Evolutionary conservation across 2,329 filamentous ascomycete species (phyloP).

Genomic region (Neospermospora avenae): DNA sequence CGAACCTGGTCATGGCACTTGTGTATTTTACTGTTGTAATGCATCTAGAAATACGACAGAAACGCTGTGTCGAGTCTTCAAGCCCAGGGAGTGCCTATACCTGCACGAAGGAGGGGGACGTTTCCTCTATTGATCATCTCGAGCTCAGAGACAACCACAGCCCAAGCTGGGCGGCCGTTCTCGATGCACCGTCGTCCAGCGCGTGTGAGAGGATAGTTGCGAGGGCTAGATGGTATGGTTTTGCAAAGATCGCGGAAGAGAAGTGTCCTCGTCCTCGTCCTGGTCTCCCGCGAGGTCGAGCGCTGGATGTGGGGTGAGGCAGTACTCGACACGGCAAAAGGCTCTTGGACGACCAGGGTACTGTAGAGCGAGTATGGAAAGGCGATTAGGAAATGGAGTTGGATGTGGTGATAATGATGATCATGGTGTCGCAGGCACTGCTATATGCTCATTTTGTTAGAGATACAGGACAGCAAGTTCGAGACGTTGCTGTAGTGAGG

Average conservation of each 20-base stretch:
- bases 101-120: conserved; percentile 35
- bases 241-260: background rate
- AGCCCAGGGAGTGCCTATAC: conserved; percentile 35
- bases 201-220: conserved; percentile 4
- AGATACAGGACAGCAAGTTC: too few species aligned
- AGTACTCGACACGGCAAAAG: too few species aligned
- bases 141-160: conserved; percentile 27
- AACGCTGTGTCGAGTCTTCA: conserved; percentile 22
- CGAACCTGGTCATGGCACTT: conserved; percentile 10
- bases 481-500: background rate
- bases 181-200: conserved; percentile 11
- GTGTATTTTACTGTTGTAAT: conserved; percentile 19
- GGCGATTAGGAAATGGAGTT: too few species aligned
- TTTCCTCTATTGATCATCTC: conserved; percentile 35
- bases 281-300: background rate
- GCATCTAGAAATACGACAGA: conserved; percentile 15
- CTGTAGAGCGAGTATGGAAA: too few species aligned
- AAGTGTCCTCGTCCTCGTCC: background rate
- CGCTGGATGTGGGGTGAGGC: background rate
- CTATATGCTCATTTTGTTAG: too few species aligned
- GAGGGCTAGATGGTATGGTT: background rate
- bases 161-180: conserved; percentile 26
- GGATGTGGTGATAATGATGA: too few species aligned
- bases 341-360: too few species aligned
- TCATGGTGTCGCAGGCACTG: too few species aligned